Percentiles rank a stretch among this genome's conserved stretches.
Evolutionary conservation across 2,329 filamentous ascomycete genomes (phyloP).

Genomic region (Beauveria medogensis): DNA sequence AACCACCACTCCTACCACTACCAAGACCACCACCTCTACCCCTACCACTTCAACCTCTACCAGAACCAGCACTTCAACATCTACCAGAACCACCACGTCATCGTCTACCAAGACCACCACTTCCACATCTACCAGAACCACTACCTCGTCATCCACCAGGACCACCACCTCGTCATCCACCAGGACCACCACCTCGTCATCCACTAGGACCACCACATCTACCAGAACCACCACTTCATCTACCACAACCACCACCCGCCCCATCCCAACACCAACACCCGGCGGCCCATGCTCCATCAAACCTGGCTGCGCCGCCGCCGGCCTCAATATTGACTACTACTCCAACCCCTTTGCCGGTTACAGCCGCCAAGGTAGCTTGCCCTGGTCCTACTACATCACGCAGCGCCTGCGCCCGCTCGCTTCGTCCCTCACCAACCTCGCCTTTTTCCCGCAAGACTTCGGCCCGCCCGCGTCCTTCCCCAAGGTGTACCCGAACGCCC

Average conservation of each 20-base stretch:
- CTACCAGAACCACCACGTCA: neutral
- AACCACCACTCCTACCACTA: no score
- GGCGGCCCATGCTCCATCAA: slow-evolving; percentile 2
- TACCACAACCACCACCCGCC: neutral
- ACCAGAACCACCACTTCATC: no score
- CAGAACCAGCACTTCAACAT: neutral
- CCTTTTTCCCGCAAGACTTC: slow-evolving; percentile 15
- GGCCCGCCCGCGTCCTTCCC: neutral
- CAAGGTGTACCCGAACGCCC: slow-evolving; percentile 5
- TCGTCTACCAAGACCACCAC: neutral
- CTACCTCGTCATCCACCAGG: neutral
- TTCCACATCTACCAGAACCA: neutral
- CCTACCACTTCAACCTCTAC: neutral
- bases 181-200: neutral
- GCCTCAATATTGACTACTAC: slow-evolving; percentile 17
- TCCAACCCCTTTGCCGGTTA: slow-evolving; percentile 16
- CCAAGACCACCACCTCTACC: no score
- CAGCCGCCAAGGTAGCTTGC: slow-evolving; percentile 13
- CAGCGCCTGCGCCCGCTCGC: slow-evolving; percentile 12
- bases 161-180: neutral
- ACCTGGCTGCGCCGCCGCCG: neutral
- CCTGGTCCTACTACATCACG: slow-evolving; percentile 18
- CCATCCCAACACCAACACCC: neutral
- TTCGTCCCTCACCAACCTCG: slow-evolving; percentile 12
- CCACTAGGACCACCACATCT: no score